Evolutionary conservation across 164 flowering plant genomes (phyloP).

Genomic region (Vitis vinifera): ASM3070453v1 NC_081822.1:9982501-9983000

Average conservation of each 20-base stretch:
- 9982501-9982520: constrained; percentile 69
- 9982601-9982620: constrained; percentile 9
- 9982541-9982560: constrained; percentile 92
- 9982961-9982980: constrained; percentile 9
- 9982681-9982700: not conserved
- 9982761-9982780: constrained; percentile 85
- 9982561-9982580: constrained; percentile 62
- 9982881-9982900: constrained; percentile 20
- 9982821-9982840: constrained; percentile 27
- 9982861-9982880: constrained; percentile 53
- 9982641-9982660: not conserved
- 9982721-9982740: constrained; percentile 63
- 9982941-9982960: constrained; percentile 76
- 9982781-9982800: constrained; percentile 58
- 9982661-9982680: constrained; percentile 1
- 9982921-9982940: constrained; percentile 71
- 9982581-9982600: constrained; percentile 44
- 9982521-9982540: constrained; percentile 83
- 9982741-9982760: constrained; percentile 61
- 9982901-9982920: constrained; percentile 67
- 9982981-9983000: not conserved
- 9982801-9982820: constrained; percentile 24
- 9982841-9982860: constrained; percentile 44
- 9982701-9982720: constrained; percentile 10
- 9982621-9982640: not conserved